These are phyloP conservation scores for Fagopyrum homotropicum DNA, from an alignment of 148 eudicot genomes.

Conservation along the genomic window DNA sequence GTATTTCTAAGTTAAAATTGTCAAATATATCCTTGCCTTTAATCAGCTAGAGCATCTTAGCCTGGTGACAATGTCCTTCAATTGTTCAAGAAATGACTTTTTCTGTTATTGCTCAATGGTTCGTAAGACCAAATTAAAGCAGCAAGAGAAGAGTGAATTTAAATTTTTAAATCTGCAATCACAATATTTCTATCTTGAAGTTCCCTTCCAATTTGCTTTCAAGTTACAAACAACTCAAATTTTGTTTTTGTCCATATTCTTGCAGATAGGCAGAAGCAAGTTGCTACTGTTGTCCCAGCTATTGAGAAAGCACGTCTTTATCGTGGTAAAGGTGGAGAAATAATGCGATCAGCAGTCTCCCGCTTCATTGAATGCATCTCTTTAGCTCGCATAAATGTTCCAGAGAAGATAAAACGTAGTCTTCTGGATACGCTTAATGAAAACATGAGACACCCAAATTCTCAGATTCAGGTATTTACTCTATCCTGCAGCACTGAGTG, in stretches of 20 bases:
- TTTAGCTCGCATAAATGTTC: constrained; percentile 37
- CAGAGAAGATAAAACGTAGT: constrained; percentile 62
- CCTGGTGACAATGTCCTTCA: too few species aligned
- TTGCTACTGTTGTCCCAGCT: constrained; percentile 83
- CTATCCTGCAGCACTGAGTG: constrained; percentile 5
- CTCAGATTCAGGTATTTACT: constrained; percentile 65
- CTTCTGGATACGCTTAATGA: constrained; percentile 80
- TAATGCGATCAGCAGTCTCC: constrained; percentile 96
- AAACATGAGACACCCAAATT: constrained; percentile 88
- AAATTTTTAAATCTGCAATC: background rate
- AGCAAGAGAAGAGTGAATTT: background rate
- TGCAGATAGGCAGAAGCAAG: constrained; percentile 75
- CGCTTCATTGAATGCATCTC: constrained; percentile 79
- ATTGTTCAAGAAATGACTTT: too few species aligned
- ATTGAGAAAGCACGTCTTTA: constrained; percentile 95
- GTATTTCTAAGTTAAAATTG: background rate
- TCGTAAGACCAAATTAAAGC: background rate
- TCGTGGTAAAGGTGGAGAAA: constrained; percentile 99
- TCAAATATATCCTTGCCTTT: background rate
- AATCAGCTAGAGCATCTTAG: background rate
- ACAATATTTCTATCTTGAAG: background rate
- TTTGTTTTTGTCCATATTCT: constrained; percentile 2
- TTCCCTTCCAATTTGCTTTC: background rate
- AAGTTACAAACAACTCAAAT: background rate
- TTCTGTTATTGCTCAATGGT: background rate